phyloP scores from a whole-genome alignment of 2,329 filamentous ascomycete genomes.

The Coniochaeta pulveracea region DNA sequence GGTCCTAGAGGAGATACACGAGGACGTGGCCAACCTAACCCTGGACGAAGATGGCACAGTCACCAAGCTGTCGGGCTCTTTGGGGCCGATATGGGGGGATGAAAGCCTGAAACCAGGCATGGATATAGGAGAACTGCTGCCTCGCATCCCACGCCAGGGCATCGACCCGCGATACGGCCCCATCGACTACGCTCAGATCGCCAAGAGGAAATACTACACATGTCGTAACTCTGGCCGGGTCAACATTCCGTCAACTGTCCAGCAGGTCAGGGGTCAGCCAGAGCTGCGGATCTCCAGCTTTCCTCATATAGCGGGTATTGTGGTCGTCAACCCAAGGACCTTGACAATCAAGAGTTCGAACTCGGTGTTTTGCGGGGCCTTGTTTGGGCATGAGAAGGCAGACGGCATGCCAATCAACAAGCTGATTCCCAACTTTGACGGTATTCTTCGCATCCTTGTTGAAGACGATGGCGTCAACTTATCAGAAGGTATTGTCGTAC shows the following conservation, averaged over 20 bases:
- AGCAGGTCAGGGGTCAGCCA: slow-evolving; percentile 56
- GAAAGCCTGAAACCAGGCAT: slow-evolving; percentile 55
- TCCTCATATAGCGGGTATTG: slow-evolving; percentile 92
- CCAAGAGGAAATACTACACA: slow-evolving; percentile 68
- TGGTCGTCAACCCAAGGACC: slow-evolving; percentile 72
- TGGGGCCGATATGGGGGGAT: slow-evolving; percentile 76
- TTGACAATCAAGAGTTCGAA: slow-evolving; percentile 86
- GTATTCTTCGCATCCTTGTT: slow-evolving; percentile 66
- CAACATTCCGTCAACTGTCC: slow-evolving; percentile 75
- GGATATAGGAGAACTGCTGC: slow-evolving; percentile 69
- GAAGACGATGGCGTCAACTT: slow-evolving; percentile 79
- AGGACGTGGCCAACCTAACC: slow-evolving; percentile 71
- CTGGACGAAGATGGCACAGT: slow-evolving; percentile 72
- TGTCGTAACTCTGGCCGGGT: slow-evolving; percentile 66
- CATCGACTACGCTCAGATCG: slow-evolving; percentile 67
- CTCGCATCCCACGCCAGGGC: slow-evolving; percentile 67
- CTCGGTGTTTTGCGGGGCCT: slow-evolving; percentile 80
- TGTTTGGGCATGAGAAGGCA: slow-evolving; percentile 81
- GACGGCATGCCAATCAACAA: slow-evolving; percentile 71
- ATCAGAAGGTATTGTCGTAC: slow-evolving; percentile 89
- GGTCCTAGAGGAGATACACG: slow-evolving; percentile 95
- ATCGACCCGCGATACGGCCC: slow-evolving; percentile 60
- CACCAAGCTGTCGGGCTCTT: slow-evolving; percentile 59
- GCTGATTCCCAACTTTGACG: slow-evolving; percentile 79
- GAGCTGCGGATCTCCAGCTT: slow-evolving; percentile 85